phyloP scores from a whole-genome alignment of 2,329 filamentous ascomycete species.

The Thelonectria blattea region DNA sequence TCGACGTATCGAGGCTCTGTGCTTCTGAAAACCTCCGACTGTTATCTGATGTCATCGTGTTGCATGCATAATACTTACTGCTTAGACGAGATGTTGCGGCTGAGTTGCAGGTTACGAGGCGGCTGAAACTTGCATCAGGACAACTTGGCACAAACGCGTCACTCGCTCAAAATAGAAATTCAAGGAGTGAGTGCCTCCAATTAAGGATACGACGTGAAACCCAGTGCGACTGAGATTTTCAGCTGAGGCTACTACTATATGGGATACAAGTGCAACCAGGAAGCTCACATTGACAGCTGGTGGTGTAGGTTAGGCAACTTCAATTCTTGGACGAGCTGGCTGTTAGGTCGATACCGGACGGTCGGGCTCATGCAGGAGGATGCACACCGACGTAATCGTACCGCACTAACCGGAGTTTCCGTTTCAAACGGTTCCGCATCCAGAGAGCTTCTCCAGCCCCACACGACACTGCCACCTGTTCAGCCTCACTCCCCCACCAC shows the following conservation, averaged over 20 bases:
- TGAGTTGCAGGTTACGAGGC: background rate
- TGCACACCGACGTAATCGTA: background rate
- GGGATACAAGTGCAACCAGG: too few species aligned
- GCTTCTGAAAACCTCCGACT: background rate
- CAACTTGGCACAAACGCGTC: background rate
- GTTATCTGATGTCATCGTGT: background rate
- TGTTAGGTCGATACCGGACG: too few species aligned
- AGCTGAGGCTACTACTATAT: too few species aligned
- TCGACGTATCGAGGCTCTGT: background rate
- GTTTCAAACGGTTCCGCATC: background rate
- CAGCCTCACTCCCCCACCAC: conserved; percentile 41
- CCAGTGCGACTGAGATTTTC: too few species aligned
- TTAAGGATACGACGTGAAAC: background rate
- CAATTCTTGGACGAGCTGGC: too few species aligned
- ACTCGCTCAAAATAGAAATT: background rate
- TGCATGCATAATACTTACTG: background rate
- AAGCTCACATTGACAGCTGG: too few species aligned
- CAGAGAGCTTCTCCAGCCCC: conserved; percentile 18
- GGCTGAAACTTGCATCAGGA: background rate
- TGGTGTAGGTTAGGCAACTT: too few species aligned
- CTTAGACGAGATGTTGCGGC: background rate
- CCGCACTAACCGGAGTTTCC: background rate
- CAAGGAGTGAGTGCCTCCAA: background rate
- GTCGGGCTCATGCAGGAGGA: background rate
- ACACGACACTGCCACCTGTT: conserved; percentile 26